Evolutionary conservation across 2,329 filamentous ascomycete species (phyloP).

Genomic region (Pyricularia pennisetigena): DNA sequence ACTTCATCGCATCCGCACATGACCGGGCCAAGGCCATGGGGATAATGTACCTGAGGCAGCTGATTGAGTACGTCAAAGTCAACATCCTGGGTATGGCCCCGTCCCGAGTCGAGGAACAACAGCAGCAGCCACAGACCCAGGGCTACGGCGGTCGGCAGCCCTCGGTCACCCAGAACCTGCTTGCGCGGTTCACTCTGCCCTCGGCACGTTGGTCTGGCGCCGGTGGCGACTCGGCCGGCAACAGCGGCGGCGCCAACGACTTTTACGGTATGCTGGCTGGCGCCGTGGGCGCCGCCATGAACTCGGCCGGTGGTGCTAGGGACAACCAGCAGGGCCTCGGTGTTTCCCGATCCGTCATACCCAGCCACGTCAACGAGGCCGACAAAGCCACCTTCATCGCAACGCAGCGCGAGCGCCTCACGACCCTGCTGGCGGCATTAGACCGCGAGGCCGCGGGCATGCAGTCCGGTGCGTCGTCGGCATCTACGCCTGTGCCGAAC

Average conservation of each 20-base stretch:
- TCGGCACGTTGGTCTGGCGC: constrained; percentile 45
- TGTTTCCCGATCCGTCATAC: constrained; percentile 54
- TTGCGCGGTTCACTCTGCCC: constrained; percentile 80
- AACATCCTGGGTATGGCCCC: constrained; percentile 71
- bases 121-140: constrained; percentile 28
- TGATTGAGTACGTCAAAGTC: constrained; percentile 62
- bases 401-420: constrained; percentile 69
- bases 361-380: constrained; percentile 52
- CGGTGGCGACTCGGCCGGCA: constrained; percentile 5
- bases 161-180: constrained; percentile 69
- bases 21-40: constrained; percentile 69
- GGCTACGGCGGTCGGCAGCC: constrained; percentile 26
- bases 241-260: constrained; percentile 33
- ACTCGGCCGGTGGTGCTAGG: constrained; percentile 18
- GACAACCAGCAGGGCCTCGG: constrained; percentile 23
- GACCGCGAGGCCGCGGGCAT: constrained; percentile 67
- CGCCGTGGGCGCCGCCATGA: constrained; percentile 56
- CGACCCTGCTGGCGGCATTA: constrained; percentile 64
- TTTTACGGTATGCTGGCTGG: constrained; percentile 71
- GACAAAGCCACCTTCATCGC: constrained; percentile 68
- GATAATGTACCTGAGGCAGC: constrained; percentile 62
- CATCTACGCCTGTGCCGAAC: neutral
- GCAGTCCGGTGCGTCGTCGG: neutral
- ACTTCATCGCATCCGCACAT: constrained; percentile 75
- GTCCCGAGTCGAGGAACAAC: constrained; percentile 24